Conservation (phyloP, 768 basidiomycete species). For the Chalciporus pseudorubinellus region DNA sequence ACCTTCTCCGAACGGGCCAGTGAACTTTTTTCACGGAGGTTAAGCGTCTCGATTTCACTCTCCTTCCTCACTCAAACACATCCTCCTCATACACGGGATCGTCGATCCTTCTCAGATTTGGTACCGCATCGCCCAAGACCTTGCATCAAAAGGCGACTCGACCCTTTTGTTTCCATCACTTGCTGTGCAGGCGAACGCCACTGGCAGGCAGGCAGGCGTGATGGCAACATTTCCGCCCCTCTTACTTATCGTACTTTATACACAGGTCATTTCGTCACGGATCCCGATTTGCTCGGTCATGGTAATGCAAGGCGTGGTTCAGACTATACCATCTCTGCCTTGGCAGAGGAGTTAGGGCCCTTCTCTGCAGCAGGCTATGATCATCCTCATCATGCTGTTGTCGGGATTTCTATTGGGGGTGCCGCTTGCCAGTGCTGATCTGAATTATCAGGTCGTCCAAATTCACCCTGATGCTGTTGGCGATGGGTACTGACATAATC, state of each 20-base stretch:
- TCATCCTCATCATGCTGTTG: slow-evolving; percentile 9
- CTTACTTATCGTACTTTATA: neutral
- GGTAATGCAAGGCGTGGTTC: slow-evolving; percentile 6
- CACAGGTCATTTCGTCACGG: slow-evolving; percentile 24
- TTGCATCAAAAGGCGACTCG: slow-evolving; percentile 17
- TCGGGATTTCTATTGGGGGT: slow-evolving; percentile 24
- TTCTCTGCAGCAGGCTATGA: slow-evolving; percentile 1
- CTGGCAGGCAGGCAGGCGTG: neutral
- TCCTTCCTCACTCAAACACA: slow-evolving; percentile 15
- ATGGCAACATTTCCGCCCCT: neutral
- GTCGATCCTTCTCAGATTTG: slow-evolving; percentile 12
- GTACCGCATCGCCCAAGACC: slow-evolving; percentile 11
- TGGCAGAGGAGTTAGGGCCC: slow-evolving; percentile 12
- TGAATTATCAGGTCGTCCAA: too few relatives aligned
- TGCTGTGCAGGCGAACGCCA: neutral
- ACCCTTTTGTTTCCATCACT: neutral
- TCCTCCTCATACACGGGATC: slow-evolving; percentile 22
- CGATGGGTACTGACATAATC: too few relatives aligned
- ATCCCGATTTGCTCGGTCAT: slow-evolving; percentile 26
- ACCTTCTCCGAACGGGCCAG: too few relatives aligned
- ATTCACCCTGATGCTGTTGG: too few relatives aligned
- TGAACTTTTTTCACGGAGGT: too few relatives aligned
- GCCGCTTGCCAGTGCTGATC: too few relatives aligned
- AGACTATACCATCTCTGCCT: slow-evolving; percentile 11
- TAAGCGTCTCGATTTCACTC: too few relatives aligned